A percentile compares a stretch with the other conserved stretches of the same genome.
These are phyloP conservation scores for Cudoniella acicularis DNA, from an alignment of 495 filamentous ascomycete species.

Conservation along the genomic window DNA sequence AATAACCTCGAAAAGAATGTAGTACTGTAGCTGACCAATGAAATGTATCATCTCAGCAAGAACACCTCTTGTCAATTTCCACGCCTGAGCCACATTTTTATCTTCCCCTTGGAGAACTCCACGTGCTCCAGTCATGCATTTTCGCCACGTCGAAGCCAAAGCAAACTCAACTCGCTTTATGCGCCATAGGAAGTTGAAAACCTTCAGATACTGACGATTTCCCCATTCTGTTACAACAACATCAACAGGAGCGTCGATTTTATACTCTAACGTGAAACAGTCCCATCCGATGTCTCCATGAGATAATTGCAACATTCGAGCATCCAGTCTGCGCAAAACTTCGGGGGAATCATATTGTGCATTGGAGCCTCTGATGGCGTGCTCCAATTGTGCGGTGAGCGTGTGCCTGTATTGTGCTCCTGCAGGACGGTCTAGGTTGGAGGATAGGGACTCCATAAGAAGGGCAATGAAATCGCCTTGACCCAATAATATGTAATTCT, in stretches of 20 bases:
- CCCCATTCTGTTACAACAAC: slow-evolving; percentile 95
- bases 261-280: slow-evolving; percentile 98
- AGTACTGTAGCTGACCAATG: slow-evolving; percentile 94
- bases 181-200: slow-evolving; percentile 99
- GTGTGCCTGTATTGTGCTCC: slow-evolving; percentile 93
- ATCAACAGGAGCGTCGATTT: slow-evolving; percentile 94
- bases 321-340: slow-evolving; percentile 86
- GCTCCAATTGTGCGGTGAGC: slow-evolving; percentile 92
- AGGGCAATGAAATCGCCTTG: slow-evolving; percentile 97
- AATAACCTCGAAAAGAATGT: slow-evolving; percentile 98
- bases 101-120: slow-evolving; percentile 85
- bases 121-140: slow-evolving; percentile 91
- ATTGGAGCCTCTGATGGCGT: slow-evolving; percentile 95
- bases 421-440: slow-evolving; percentile 91
- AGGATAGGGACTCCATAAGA: slow-evolving; percentile 92
- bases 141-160: slow-evolving; percentile 84
- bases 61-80: slow-evolving; percentile 83
- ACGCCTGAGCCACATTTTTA: slow-evolving; percentile 71
- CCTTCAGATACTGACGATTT: slow-evolving; percentile 93
- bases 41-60: slow-evolving; percentile 99
- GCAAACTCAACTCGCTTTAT: slow-evolving; percentile 97
- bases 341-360: slow-evolving; percentile 95
- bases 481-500: slow-evolving; percentile 90
- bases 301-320: slow-evolving; percentile 90
- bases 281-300: slow-evolving; percentile 99